A percentile compares a stretch with the other conserved stretches of the same genome.
phyloP scores from a whole-genome alignment of 2,329 filamentous ascomycete species.

The Tympanopsis confertula region DNA sequence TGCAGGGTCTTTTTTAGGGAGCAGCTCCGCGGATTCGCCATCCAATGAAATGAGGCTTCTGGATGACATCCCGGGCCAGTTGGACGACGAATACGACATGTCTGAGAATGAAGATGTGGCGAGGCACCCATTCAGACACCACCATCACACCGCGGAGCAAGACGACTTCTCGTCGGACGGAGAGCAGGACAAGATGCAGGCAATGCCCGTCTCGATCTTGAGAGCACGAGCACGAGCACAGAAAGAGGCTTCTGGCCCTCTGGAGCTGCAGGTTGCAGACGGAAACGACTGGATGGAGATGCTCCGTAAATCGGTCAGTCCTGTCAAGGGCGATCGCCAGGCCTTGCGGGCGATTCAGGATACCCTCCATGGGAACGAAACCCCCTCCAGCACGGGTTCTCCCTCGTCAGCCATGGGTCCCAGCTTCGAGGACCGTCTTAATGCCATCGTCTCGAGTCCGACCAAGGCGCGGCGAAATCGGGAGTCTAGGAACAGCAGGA shows the following conservation, averaged over 20 bases:
- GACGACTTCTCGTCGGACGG: slow-evolving; percentile 43
- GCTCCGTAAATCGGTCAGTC: slow-evolving; percentile 84
- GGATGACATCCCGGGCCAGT: slow-evolving; percentile 45
- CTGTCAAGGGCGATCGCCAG: slow-evolving; percentile 74
- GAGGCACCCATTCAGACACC: slow-evolving; percentile 58
- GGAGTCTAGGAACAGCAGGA: slow-evolving; percentile 5
- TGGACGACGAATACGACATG: slow-evolving; percentile 65
- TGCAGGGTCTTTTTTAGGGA: slow-evolving; percentile 78
- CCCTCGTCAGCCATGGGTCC: too few relatives aligned
- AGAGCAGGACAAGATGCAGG: slow-evolving; percentile 30
- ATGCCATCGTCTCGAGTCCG: too few relatives aligned
- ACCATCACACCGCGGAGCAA: slow-evolving; percentile 67
- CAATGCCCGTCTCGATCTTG: slow-evolving; percentile 49
- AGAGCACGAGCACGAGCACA: slow-evolving; percentile 52
- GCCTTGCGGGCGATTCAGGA: slow-evolving; percentile 24
- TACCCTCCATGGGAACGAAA: too few relatives aligned
- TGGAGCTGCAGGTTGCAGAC: slow-evolving; percentile 47
- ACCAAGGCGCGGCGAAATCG: too few relatives aligned
- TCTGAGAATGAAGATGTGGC: slow-evolving; percentile 62
- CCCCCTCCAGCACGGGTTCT: too few relatives aligned
- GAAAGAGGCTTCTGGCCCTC: slow-evolving; percentile 45
- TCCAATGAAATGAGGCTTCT: slow-evolving; percentile 47
- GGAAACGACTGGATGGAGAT: slow-evolving; percentile 90
- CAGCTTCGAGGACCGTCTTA: too few relatives aligned
- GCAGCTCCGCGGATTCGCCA: slow-evolving; percentile 74